Evolutionary conservation across 108 stramenopile genomes (phyloP).

Genomic region (Schizochytrium sp.): DNA sequence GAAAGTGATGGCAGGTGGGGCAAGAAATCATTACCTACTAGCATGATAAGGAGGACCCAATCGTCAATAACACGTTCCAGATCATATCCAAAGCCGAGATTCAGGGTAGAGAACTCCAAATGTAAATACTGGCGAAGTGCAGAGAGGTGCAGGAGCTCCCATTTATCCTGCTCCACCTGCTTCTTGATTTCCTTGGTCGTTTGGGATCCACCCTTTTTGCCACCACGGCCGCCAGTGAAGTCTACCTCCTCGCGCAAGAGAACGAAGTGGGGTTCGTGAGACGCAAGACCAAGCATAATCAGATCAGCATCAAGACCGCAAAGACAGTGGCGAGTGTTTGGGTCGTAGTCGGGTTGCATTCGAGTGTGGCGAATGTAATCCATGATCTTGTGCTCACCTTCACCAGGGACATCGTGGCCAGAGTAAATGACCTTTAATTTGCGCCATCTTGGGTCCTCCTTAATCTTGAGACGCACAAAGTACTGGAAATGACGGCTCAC

Average conservation of each 20-base stretch:
- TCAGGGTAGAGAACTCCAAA: constrained; percentile 82
- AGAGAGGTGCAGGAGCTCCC: constrained; percentile 95
- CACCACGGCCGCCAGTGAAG: constrained; percentile 79
- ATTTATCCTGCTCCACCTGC: constrained; percentile 92
- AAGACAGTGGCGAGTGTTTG: constrained; percentile 89
- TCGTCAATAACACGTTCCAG: constrained; percentile 93
- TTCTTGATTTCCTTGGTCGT: constrained; percentile 78
- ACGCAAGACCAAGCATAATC: constrained; percentile 97
- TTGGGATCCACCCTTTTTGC: constrained; percentile 57
- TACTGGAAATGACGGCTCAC: constrained; percentile 85
- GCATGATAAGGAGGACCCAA: constrained; percentile 97
- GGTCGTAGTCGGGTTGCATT: constrained; percentile 80
- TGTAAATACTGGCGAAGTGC: constrained; percentile 93
- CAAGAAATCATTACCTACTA: constrained; percentile 98
- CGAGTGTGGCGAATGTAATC: constrained; percentile 88
- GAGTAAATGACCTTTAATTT: constrained; percentile 89
- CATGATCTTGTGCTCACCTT: constrained; percentile 99
- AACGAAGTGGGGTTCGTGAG: constrained; percentile 95
- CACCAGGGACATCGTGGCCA: constrained; percentile 95
- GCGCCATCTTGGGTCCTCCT: constrained; percentile 91
- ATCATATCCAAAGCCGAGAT: constrained; percentile 66
- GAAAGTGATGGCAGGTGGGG: constrained; percentile 94
- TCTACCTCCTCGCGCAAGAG: constrained; percentile 96
- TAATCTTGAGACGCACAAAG: constrained; percentile 88
- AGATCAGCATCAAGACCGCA: constrained; percentile 98